Evolutionary conservation across 2,329 filamentous ascomycete genomes (phyloP), one percentile per base, ranked within the genome.

Genomic region (Coniella lustricola): DNA sequence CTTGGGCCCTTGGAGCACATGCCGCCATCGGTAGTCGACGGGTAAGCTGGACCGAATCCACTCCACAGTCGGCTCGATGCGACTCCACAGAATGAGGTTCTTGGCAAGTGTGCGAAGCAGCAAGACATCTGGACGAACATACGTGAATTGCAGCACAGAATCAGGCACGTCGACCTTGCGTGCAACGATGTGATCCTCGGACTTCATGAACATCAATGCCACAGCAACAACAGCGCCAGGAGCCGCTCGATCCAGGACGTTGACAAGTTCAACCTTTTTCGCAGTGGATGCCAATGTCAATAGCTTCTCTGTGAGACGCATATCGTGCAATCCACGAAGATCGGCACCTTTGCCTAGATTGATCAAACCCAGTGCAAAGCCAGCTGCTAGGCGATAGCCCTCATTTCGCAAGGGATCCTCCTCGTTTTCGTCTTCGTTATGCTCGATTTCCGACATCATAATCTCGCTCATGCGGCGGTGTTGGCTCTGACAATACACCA

Each of bases 381-480:
- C 94, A 16, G 94, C 90, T 8, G 93, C 90, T 32, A 98, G 76
- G 35, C 94, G 83, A 65, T 98, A 98, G n/a, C 90, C 90, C 69
- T 98, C 93, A 61, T 94, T 91, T 20, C 91, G 82, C 42, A 97
- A 69, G 18, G 83, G 82, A 59, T 95, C 88, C 49, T 90, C 85
- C 51, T 96, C 90, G 46, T 91, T 86, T 33, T 87, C 77, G 21
- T 75, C 70, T 38, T 93, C 89, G 44, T 89, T 87, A 54, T 90
- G 85, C 63, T 96, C 90, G 52, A 98, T 93, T 64, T 98, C 93
- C 0, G 91, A 97, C 44, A 98, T 80, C 89, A 98, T 96, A 16
- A 97, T 89, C 64, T 98, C 93, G 62, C 90, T 97, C 93, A 98
- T 98, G 33, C 94, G 84, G 25, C 94, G 86, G 67, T 98, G 94